Evolutionary conservation across 2,329 filamentous ascomycete genomes (phyloP).

Genomic region (Chrysoporthe puriensis): DNA sequence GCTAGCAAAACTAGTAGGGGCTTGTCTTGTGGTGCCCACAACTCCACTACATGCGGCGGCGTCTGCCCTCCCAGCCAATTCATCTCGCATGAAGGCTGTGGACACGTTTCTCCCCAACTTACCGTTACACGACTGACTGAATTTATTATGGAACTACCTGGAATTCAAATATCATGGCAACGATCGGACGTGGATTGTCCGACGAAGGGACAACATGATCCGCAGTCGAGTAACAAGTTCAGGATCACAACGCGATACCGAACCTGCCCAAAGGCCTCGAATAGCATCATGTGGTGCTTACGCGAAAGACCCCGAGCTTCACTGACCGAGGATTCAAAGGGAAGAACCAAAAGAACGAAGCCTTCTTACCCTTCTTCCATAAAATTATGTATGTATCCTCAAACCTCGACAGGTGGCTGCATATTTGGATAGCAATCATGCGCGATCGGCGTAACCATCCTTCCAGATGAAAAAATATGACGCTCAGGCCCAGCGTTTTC

Average conservation of each 20-base stretch:
- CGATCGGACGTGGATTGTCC: neutral
- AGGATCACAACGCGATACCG: neutral
- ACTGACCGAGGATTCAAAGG: slow-evolving; percentile 13
- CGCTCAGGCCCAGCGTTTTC: neutral
- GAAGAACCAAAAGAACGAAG: neutral
- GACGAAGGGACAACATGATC: slow-evolving; percentile 6
- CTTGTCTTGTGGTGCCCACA: neutral
- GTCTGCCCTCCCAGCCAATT: neutral
- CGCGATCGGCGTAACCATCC: neutral
- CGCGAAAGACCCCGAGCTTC: slow-evolving; percentile 11
- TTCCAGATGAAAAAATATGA: slow-evolving; percentile 9
- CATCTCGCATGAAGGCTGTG: neutral
- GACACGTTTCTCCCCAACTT: neutral
- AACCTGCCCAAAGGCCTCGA: neutral
- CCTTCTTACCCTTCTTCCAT: neutral
- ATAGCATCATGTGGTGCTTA: neutral
- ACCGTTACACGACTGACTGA: neutral
- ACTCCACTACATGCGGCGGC: neutral
- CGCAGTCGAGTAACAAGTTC: slow-evolving; percentile 7
- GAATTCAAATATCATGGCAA: neutral
- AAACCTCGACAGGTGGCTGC: slow-evolving; percentile 4
- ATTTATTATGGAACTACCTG: neutral
- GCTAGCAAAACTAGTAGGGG: neutral
- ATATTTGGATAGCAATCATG: neutral
- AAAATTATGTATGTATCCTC: neutral